Conservation (phyloP, 2,329 filamentous ascomycete species). For the Didymella pomorum region DNA sequence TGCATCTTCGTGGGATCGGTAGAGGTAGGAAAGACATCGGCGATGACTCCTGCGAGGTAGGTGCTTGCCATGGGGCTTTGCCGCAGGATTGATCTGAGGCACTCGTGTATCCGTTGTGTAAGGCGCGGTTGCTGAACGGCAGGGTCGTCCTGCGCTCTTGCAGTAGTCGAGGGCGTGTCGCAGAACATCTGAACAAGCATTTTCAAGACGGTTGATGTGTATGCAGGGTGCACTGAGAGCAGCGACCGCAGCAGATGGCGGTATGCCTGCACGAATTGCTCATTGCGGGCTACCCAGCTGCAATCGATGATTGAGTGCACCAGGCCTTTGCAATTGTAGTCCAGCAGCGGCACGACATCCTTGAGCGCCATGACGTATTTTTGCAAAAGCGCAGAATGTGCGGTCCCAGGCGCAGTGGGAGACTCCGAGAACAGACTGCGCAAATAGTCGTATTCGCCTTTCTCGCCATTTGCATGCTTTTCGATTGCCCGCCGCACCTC, state of each 20-base stretch:
- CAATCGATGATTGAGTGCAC: constrained; percentile 66
- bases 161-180: constrained; percentile 63
- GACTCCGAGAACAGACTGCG: constrained; percentile 61
- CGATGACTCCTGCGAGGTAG: constrained; percentile 72
- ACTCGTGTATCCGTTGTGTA: constrained; percentile 76
- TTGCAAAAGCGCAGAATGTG: constrained; percentile 61
- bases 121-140: constrained; percentile 70
- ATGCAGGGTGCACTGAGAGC: constrained; percentile 82
- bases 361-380: constrained; percentile 68
- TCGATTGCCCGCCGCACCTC: constrained; percentile 67
- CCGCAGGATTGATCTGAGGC: constrained; percentile 76
- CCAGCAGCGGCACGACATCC: constrained; percentile 63
- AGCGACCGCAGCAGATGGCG: constrained; percentile 67
- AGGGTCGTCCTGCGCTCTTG: constrained; percentile 63
- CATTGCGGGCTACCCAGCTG: constrained; percentile 69
- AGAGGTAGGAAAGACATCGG: constrained; percentile 75
- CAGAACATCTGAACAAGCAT: constrained; percentile 84
- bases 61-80: constrained; percentile 82
- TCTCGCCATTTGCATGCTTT: constrained; percentile 61
- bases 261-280: constrained; percentile 65
- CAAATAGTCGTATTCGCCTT: constrained; percentile 64
- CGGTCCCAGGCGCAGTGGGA: constrained; percentile 58
- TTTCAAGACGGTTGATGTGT: constrained; percentile 75
- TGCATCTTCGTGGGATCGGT: constrained; percentile 81
- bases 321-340: constrained; percentile 64